phyloP scores from a whole-genome alignment of 805 yeast genomes.

The Starmerella cellae region DNA sequence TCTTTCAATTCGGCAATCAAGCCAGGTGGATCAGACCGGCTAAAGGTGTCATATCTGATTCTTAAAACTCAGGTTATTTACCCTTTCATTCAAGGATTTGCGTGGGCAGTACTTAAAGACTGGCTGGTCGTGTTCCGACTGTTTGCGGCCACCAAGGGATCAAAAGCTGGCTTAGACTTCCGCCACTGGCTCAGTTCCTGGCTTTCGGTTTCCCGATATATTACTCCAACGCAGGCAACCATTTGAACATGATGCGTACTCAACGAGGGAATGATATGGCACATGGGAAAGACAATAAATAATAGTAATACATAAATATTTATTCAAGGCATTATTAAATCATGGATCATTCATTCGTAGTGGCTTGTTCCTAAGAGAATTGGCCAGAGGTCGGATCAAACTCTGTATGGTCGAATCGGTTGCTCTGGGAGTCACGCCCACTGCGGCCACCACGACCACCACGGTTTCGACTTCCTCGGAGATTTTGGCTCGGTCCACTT shows the following conservation, averaged over 20 bases:
- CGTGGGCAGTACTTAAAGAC: constrained; percentile 25
- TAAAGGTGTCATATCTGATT: constrained; percentile 21
- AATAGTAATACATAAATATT: no score
- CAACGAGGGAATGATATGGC: no score
- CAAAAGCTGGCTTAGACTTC: constrained; percentile 7
- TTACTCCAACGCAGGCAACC: no score
- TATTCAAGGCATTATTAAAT: no score
- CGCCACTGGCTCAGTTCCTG: constrained; percentile 13
- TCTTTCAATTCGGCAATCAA: constrained; percentile 24
- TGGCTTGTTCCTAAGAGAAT: no score
- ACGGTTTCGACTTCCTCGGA: constrained; percentile 15
- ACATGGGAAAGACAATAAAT: no score
- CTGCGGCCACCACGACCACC: constrained; percentile 13
- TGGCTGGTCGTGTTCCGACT: constrained; percentile 16
- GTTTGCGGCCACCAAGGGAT: constrained; percentile 14
- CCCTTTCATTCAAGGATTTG: constrained; percentile 28
- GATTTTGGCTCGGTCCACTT: no score
- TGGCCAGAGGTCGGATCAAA: not conserved
- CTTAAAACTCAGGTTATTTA: constrained; percentile 26
- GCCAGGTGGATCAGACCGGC: constrained; percentile 25
- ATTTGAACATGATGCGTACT: no score
- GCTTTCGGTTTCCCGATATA: not conserved
- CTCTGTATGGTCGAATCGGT: not conserved
- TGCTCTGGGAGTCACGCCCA: constrained; percentile 2
- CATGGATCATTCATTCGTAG: no score